Evolutionary conservation across 495 filamentous ascomycete genomes (phyloP), one percentile per base, ranked within the genome.

Genomic region (Penicillium subrubescens): DNA sequence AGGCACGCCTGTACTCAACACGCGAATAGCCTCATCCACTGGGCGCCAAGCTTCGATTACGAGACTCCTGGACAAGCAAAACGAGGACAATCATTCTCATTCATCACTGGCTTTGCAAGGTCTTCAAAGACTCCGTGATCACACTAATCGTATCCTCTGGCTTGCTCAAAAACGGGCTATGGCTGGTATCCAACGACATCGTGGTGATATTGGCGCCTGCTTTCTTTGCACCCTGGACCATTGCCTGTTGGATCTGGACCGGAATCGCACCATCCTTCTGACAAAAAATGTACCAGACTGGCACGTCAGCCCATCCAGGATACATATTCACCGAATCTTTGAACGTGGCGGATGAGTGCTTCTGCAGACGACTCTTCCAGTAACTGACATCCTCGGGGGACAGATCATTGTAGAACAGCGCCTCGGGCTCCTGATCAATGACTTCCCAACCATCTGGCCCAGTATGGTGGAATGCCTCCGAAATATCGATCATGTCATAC

Each of bases 261-360:
- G 48, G 52, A 33, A 63, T 63, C 8, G 61, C 53, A 1, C 57
- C 29, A 11, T 63, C 53, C 15, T 27, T 19, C 15, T 37, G 37
- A 21, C 61, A 63, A 12, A 63, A 41, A 4, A 48, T 48, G 48
- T 41, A 63, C 61, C 39, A 63, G 8, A 58, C 53, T 11, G 61
- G 61, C 17, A 63, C 53, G n/a, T 63, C 61, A 25, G 53, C 53
- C 61, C 61, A 63, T 33, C 61, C 61, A 35, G 61, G 51, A 41
- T 63, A 57, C 2, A 63, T 17, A 39, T 35, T 57, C 46, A 43
- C 41, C 53, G 27, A 34, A 46, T 52, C 15, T 15, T 51, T 19
- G 48, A 50, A 23, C 23, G 44, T 50, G 14, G 41, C 61, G 17
- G 29, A 15, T 14, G 61, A 63, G 14, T 63, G 61, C 29, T 63